These are phyloP conservation scores for Allantophomopsis cytisporea DNA, from an alignment of 2,329 filamentous ascomycete species.

Conservation along the genomic window DNA sequence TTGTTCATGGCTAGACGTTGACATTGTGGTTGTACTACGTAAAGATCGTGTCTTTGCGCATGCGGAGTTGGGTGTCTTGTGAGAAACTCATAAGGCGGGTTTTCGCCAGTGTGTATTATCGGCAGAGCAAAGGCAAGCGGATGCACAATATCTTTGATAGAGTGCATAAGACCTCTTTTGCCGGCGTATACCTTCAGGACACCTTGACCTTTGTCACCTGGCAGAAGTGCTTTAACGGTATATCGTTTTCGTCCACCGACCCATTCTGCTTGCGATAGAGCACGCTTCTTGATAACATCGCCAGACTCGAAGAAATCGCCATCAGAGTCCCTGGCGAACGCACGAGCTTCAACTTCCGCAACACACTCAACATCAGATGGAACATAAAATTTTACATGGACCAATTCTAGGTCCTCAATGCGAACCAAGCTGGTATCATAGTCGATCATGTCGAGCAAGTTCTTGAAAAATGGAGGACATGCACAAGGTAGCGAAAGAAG, in stretches of 20 bases:
- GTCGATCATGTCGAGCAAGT: constrained; percentile 65
- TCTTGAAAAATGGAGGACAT: constrained; percentile 79
- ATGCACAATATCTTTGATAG: constrained; percentile 90
- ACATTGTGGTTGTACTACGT: constrained; percentile 93
- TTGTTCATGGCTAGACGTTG: constrained; percentile 81
- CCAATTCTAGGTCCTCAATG: constrained; percentile 86
- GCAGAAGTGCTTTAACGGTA: constrained; percentile 82
- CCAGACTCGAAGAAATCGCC: constrained; percentile 91
- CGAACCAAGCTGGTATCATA: constrained; percentile 81
- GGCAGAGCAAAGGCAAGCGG: constrained; percentile 82
- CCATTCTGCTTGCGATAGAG: constrained; percentile 88
- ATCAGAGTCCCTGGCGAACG: constrained; percentile 69
- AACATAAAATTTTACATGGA: constrained; percentile 78
- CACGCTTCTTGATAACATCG: constrained; percentile 72
- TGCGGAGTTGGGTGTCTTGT: constrained; percentile 91
- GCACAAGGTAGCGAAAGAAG: constrained; percentile 76
- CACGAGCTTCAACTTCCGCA: constrained; percentile 80
- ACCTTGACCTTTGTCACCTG: constrained; percentile 82
- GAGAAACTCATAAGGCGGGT: constrained; percentile 88
- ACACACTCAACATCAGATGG: constrained; percentile 83
- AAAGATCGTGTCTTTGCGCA: constrained; percentile 93
- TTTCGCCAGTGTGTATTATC: constrained; percentile 79
- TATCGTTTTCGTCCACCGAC: constrained; percentile 76
- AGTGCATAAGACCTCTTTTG: constrained; percentile 92
- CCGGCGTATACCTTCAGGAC: constrained; percentile 87